Base-by-base conservation (phyloP, 2,329 filamentous ascomycete genomes). In the Zelopaecilomyces penicillatus region DNA sequence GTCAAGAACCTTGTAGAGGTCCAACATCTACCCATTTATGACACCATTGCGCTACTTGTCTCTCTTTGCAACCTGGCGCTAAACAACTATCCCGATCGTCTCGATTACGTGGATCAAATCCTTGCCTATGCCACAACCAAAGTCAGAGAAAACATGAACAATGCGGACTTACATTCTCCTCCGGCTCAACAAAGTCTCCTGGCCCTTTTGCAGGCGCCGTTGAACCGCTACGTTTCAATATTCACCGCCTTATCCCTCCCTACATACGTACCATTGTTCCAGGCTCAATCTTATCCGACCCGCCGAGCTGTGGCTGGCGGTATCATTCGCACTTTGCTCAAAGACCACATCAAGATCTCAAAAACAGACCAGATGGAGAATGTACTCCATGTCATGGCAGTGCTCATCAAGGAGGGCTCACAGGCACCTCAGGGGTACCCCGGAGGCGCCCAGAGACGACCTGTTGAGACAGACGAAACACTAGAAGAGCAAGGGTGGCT, bases 401-500 rank as follows among this genome's bases (percentile, higher is more conserved):
- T 98, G 0, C 71, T 98, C 32, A 93, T 98, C 62, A 93, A 89
- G 56, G 93, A 98, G 67, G 90, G 91, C 9, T 83, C 86, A 10
- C 90, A 95, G 57, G 73, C 83, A 43, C 81, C 87, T n/a, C 77
- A 81, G 39, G 87, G 87, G 30, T 96, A 96, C 56, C 83, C 90
- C 1, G 87, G 87, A 4, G 80, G 85, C 34, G 80, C 85, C 5
- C 86, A 91, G 58, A 76, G 87, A 51, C 82, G 88, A 50, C 78
- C 70, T 0, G 63, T 76, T 39, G 94, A 98, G 70, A 97, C 93
- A 1, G 93, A 98, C 50, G 94, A 98, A 69, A 97, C 91, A 0
- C 82, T 97, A 58, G 91, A 98, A 65, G 93, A 98, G 67, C 93
- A 98, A 71, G 93, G 93, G 42, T 96, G 89, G 89, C 74, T 98